These are phyloP conservation scores for Niveomyces coronatus DNA, from an alignment of 2,329 filamentous ascomycete species.

Conservation along the genomic window DNA sequence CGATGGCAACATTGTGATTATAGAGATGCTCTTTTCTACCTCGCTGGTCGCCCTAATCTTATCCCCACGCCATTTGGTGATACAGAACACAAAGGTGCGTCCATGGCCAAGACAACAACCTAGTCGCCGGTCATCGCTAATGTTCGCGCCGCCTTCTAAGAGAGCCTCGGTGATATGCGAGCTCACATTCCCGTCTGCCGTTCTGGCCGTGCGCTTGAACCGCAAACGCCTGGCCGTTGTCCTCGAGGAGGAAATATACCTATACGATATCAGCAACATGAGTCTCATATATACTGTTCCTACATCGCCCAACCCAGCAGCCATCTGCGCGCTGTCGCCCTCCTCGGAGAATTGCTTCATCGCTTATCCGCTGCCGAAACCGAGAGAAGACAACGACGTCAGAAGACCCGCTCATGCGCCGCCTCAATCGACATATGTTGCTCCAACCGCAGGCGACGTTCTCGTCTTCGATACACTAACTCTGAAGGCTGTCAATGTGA, in stretches of 20 bases:
- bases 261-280: conserved; percentile 99
- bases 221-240: conserved; percentile 89
- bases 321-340: conserved; percentile 85
- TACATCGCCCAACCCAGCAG: conserved; percentile 85
- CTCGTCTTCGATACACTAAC: conserved; percentile 85
- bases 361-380: conserved; percentile 78
- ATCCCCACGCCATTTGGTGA: conserved; percentile 83
- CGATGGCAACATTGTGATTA: conserved; percentile 88
- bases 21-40: conserved; percentile 98
- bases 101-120: neutral
- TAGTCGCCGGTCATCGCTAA: conserved; percentile 12
- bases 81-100: conserved; percentile 90
- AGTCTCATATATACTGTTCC: conserved; percentile 84
- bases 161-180: conserved; percentile 85
- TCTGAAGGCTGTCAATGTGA: conserved; percentile 86
- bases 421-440: conserved; percentile 64
- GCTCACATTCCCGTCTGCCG: conserved; percentile 94
- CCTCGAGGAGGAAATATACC: conserved; percentile 90
- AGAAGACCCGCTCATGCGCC: conserved; percentile 72
- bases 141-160: conserved; percentile 26
- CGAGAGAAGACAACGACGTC: conserved; percentile 48
- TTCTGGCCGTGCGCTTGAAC: conserved; percentile 88
- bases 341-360: conserved; percentile 95
- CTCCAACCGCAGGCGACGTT: conserved; percentile 83
- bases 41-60: conserved; percentile 89